phyloP scores from a whole-genome alignment of 495 filamentous ascomycete genomes.

The Evansstolkia leycettana region DNA sequence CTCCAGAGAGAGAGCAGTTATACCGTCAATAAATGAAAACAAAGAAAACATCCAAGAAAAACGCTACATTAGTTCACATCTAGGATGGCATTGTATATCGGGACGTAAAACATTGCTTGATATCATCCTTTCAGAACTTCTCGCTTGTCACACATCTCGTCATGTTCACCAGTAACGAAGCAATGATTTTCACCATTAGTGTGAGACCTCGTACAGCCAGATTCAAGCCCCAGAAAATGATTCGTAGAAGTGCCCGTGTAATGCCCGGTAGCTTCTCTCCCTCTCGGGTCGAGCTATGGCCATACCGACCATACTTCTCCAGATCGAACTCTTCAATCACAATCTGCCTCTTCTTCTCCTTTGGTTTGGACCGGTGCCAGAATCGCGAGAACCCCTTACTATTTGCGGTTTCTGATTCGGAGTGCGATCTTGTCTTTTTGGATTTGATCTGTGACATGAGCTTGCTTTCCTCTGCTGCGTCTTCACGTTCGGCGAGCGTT shows the following conservation, averaged over 20 bases:
- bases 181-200: conserved; percentile 22
- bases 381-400: background rate
- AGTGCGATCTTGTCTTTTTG: background rate
- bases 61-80: too few species aligned
- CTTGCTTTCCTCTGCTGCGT: conserved; percentile 20
- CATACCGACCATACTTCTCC: conserved; percentile 31
- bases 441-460: conserved; percentile 22
- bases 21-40: too few species aligned
- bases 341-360: conserved; percentile 15
- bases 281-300: conserved; percentile 18
- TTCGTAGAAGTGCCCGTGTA: conserved; percentile 18
- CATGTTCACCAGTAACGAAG: conserved; percentile 26
- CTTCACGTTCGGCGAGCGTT: conserved; percentile 31
- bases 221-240: conserved; percentile 27
- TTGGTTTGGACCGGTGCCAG: conserved; percentile 2
- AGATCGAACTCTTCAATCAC: conserved; percentile 34
- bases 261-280: conserved; percentile 28
- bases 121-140: conserved; percentile 17
- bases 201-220: conserved; percentile 25
- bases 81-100: too few species aligned
- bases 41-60: too few species aligned
- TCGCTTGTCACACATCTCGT: conserved; percentile 29
- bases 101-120: background rate
- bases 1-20: too few species aligned
- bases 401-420: background rate